Percentiles rank a stretch among this genome's conserved stretches.
These are phyloP conservation scores for Paragyromitra xinjiangensis DNA, from an alignment of 495 filamentous ascomycete genomes.

Conservation along the genomic window DNA sequence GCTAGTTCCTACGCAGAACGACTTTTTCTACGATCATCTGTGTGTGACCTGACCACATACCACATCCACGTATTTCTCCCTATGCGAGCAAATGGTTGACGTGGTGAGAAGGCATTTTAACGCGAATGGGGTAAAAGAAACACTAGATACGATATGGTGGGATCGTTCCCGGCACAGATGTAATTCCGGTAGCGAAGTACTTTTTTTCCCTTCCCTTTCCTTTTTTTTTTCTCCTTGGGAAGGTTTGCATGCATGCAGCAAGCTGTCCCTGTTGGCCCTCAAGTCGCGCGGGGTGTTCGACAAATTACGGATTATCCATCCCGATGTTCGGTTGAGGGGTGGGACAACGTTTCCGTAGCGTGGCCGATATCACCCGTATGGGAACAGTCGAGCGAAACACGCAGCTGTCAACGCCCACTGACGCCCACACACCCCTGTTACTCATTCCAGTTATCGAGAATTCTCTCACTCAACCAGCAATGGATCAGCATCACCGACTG, in stretches of 20 bases:
- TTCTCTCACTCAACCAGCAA: slow-evolving; percentile 23
- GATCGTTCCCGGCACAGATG: slow-evolving; percentile 30
- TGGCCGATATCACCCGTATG: slow-evolving; percentile 50
- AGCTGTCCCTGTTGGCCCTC: slow-evolving; percentile 5
- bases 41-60: slow-evolving; percentile 45
- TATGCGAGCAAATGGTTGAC: slow-evolving; percentile 33
- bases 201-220: slow-evolving; percentile 5
- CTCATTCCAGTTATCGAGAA: slow-evolving; percentile 27
- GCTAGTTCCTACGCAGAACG: slow-evolving; percentile 30
- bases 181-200: slow-evolving; percentile 42
- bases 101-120: slow-evolving; percentile 29
- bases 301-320: slow-evolving; percentile 38
- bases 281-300: slow-evolving; percentile 6
- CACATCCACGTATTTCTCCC: slow-evolving; percentile 30
- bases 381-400: neutral
- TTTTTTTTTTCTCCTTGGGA: neutral
- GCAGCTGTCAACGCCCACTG: slow-evolving; percentile 33
- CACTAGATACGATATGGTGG: slow-evolving; percentile 27
- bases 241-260: slow-evolving; percentile 1
- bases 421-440: slow-evolving; percentile 7
- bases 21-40: slow-evolving; percentile 28
- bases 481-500: slow-evolving; percentile 24
- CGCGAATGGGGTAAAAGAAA: slow-evolving; percentile 24
- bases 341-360: slow-evolving; percentile 44
- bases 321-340: slow-evolving; percentile 33